Base-by-base conservation (phyloP, 2,329 filamentous ascomycete species). In the Verticillium isaacii region DNA sequence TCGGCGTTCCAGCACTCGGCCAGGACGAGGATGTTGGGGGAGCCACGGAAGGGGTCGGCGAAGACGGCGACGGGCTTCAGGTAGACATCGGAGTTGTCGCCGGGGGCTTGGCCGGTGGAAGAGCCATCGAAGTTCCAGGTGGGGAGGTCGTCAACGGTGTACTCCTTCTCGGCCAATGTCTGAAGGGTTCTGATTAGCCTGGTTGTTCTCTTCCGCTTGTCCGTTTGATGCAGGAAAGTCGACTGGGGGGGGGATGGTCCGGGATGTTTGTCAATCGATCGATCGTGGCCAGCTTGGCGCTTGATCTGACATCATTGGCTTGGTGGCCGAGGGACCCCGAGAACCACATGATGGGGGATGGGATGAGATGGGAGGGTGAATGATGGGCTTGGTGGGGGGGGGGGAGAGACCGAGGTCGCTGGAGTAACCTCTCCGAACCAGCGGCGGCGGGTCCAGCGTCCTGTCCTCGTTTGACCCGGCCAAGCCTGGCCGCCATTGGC, bases 21-120 rank as follows among this genome's bases (percentile, higher is more conserved):
- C 72, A 98, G 90, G 71, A 98, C 94, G 70, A 97, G 87, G 77
- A 97, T 90, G 85, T 97, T 97, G 80, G 93, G 91, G 64, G 87
- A 88, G 65, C 88, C 86, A 69, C 93, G 91, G 89, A 97, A 94
- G 64, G 94, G 94, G 68, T 97, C 93, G 69, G 92, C 90, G 86
- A 87, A 97, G 80, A 93, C 88, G 70, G 93, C 92, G 66, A 91
- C 87, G 63, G 93, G 93, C 74, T 92, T 90, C 70, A 98, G 91
- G 86, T 97, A 97, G 82, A 97, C 91, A 80, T 98, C 94, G 57
- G 92, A 97, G 87, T 98, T 95, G 78, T 96, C 91, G 72, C 93
- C 93, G 52, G 92, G 92, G 57, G 94, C 94, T 80, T 98, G 94
- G 69, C 85, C 89, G 69, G 93, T 97, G 14, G 93, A 97, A 62